phyloP scores from a whole-genome alignment of 2,329 filamentous ascomycete species.

The Trichoderma semiorbis region DNA sequence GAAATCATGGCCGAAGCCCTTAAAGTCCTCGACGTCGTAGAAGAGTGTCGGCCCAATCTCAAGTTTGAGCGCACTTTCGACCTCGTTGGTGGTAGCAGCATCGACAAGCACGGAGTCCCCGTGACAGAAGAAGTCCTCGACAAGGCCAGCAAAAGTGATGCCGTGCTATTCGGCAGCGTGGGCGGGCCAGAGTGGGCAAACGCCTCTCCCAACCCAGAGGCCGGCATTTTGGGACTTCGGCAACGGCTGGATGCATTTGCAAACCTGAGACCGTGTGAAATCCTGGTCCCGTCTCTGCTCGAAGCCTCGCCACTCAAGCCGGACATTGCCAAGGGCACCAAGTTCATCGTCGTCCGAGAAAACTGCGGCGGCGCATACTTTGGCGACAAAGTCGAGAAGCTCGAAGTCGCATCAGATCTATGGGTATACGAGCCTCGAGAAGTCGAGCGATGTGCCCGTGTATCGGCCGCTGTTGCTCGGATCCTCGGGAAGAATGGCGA shows the following conservation, averaged over 20 bases:
- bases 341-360: conserved; percentile 49
- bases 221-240: conserved; percentile 41
- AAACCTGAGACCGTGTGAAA: conserved; percentile 48
- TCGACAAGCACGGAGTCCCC: conserved; percentile 43
- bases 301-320: conserved; percentile 43
- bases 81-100: conserved; percentile 36
- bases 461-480: conserved; percentile 43
- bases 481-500: conserved; percentile 28
- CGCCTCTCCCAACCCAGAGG: conserved; percentile 41
- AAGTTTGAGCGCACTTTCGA: conserved; percentile 29
- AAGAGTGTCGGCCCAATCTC: conserved; percentile 29
- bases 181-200: conserved; percentile 47
- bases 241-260: conserved; percentile 45
- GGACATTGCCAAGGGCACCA: conserved; percentile 42
- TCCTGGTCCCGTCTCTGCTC: conserved; percentile 40
- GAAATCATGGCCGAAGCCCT: conserved; percentile 46
- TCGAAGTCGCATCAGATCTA: conserved; percentile 43
- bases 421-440: conserved; percentile 45
- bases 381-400: conserved; percentile 44
- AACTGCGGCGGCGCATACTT: conserved; percentile 51
- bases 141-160: conserved; percentile 39
- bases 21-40: conserved; percentile 43
- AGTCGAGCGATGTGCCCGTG: conserved; percentile 45
- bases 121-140: conserved; percentile 43
- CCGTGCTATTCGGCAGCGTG: conserved; percentile 46